These are phyloP conservation scores for Anisodus tanguticus DNA, from an alignment of 257 asterid genomes.

Conservation along the genomic window DNA sequence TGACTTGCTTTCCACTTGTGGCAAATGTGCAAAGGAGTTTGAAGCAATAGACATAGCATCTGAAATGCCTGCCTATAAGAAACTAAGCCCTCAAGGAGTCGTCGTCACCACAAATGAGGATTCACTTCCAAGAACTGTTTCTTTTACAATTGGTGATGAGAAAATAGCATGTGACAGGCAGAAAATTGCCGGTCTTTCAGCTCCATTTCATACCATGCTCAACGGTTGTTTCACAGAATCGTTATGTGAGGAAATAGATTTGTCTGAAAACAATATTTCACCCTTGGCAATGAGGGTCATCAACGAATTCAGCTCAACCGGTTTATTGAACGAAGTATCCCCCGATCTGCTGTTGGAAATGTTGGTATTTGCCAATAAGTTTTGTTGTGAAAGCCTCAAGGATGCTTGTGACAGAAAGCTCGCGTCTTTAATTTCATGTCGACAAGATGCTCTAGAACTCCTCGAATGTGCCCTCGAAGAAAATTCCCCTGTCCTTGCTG, in stretches of 20 bases:
- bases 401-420: conserved; percentile 91
- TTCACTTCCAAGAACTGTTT: conserved; percentile 47
- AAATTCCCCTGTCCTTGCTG: conserved; percentile 78
- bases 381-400: conserved; percentile 88
- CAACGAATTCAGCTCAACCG: conserved; percentile 62
- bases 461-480: conserved; percentile 93
- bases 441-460: conserved; percentile 83
- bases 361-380: conserved; percentile 88
- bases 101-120: conserved; percentile 23
- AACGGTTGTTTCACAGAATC: conserved; percentile 90
- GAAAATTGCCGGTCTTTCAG: conserved; percentile 75
- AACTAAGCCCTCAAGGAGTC: conserved; percentile 34
- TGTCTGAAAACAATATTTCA: conserved; percentile 84
- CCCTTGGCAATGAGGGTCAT: conserved; percentile 70
- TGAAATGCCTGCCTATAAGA: conserved; percentile 55
- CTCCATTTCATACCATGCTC: conserved; percentile 95
- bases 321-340: conserved; percentile 56
- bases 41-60: conserved; percentile 72
- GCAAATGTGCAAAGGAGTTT: conserved; percentile 80
- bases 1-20: conserved; percentile 78
- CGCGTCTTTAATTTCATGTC: conserved; percentile 73
- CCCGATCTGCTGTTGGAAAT: conserved; percentile 77
- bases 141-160: conserved; percentile 75
- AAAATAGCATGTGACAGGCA: conserved; percentile 72
- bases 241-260: conserved; percentile 67